Evolutionary conservation across 495 filamentous ascomycete genomes (phyloP), one percentile per base, ranked within the genome.

Genomic region (Rhypophila decipiens): DNA sequence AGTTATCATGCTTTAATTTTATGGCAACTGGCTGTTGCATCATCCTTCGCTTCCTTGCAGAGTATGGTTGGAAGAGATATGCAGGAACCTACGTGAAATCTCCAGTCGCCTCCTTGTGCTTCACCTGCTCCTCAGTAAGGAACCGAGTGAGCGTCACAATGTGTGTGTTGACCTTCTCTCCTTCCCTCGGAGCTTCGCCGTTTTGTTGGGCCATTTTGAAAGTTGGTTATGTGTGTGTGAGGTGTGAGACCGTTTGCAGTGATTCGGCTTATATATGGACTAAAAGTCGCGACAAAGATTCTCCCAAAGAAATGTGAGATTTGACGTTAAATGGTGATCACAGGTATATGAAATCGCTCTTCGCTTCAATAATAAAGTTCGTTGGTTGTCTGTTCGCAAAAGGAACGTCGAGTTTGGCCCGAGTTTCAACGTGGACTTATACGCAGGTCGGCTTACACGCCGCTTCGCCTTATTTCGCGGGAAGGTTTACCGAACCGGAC

Each of bases 141-240:
- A 90, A 96, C 50, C 93, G 76, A 20, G 93, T 95, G 57, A 98
- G 83, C 29, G 93, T 97, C 58, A 97, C 76, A 53, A 97, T 96
- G 58, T 96, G 82, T 33, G 87, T 95, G 76, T 98, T 95, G 67
- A 98, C 80, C 60, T 86, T 82, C 72, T 94, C 70, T 27, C 60
- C 80, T 48, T 82, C 53, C 31, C 41, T n/a, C 47, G 22, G 52
- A 53, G 17, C 40, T 60, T n/a, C n/a, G 35, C 63, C 65, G 47
- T 72, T 73, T 39, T 55, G 20, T 12, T 57, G 56, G 55, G 68
- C 37, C 56, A 56, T 56, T 33, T 31, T 53, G 41, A 27, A 22
- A 19, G 7, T 15, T 42, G 24, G 39, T 15, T 29, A 22, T 31
- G 24, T 35, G 36, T 43, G 24, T 44, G 39, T 31, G n/a, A 37